Evolutionary conservation across 371 early-diverging fungal species (phyloP).

Genomic region (Mortierella sp.): DNA sequence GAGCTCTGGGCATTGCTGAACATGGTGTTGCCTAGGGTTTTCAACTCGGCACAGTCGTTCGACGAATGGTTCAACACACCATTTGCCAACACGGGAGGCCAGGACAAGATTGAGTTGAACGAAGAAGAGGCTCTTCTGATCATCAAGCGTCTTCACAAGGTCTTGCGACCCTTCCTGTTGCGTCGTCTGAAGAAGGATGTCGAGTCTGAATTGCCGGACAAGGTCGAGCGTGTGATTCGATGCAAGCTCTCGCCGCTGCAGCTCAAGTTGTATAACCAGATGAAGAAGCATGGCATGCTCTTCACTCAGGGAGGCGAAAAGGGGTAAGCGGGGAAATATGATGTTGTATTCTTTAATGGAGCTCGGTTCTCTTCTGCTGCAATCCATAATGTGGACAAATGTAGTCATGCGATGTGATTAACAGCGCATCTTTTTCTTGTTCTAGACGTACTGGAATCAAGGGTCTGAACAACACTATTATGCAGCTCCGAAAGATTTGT

Average conservation of each 20-base stretch:
- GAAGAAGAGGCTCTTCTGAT: constrained; percentile 98
- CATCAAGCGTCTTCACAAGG: constrained; percentile 97
- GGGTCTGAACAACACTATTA: constrained; percentile 96
- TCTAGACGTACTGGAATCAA: constrained; percentile 73
- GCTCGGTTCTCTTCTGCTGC: too few species aligned
- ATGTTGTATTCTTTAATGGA: too few species aligned
- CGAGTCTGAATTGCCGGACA: constrained; percentile 97
- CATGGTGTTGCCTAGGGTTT: constrained; percentile 97
- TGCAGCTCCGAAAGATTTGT: constrained; percentile 99
- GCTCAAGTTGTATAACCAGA: constrained; percentile 79
- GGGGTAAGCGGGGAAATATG: too few species aligned
- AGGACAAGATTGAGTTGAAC: constrained; percentile 90
- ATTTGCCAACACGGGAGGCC: constrained; percentile 87
- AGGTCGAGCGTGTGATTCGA: constrained; percentile 97
- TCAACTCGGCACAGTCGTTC: constrained; percentile 95
- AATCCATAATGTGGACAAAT: too few species aligned
- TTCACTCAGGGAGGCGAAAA: constrained; percentile 71
- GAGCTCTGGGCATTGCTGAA: constrained; percentile 99
- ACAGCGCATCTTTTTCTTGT: too few species aligned
- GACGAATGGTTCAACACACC: constrained; percentile 99
- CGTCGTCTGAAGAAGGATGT: constrained; percentile 99
- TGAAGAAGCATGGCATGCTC: constrained; percentile 79
- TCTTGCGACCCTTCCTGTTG: constrained; percentile 97
- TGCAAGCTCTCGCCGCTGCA: constrained; percentile 92
- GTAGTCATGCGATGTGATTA: too few species aligned